These are phyloP conservation scores for Saccharomycopsis crataegensis DNA, from an alignment of 1,139 yeast species.

Conservation along the genomic window DNA sequence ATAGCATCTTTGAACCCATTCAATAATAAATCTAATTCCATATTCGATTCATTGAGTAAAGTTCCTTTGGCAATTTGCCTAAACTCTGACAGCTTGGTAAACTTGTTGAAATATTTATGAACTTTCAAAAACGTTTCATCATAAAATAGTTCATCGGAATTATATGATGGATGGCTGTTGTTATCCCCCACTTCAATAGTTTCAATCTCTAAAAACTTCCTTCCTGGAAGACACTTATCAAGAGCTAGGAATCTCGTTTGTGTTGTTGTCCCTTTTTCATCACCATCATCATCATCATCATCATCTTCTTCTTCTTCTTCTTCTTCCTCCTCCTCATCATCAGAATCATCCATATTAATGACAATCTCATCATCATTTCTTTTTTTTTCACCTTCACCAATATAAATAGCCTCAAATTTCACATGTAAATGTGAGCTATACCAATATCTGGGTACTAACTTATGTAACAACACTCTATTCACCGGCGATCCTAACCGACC, in stretches of 20 bases:
- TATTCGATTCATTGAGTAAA: conserved; percentile 2
- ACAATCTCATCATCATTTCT: conserved; percentile 34
- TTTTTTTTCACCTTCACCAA: neutral
- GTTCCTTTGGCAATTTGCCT: neutral
- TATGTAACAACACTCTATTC: conserved; percentile 46
- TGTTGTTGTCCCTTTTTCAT: conserved; percentile 1
- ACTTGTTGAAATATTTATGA: conserved; percentile 7
- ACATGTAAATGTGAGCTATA: conserved; percentile 88
- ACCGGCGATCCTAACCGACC: conserved; percentile 72
- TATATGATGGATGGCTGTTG: conserved; percentile 4
- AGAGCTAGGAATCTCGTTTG: conserved; percentile 65
- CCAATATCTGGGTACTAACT: conserved; percentile 67
- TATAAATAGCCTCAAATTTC: conserved; percentile 47
- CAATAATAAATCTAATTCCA: neutral
- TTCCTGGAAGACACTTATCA: conserved; percentile 70
- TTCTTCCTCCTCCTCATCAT: conserved; percentile 20
- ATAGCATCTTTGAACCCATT: neutral
- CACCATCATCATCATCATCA: conserved; percentile 6
- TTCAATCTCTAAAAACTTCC: conserved; percentile 44
- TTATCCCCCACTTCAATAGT: conserved; percentile 27
- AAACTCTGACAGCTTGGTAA: neutral
- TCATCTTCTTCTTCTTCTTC: conserved; percentile 25
- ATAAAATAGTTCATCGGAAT: conserved; percentile 27
- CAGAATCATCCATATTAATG: conserved; percentile 33
- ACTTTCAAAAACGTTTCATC: conserved; percentile 32